Base-by-base conservation (phyloP, 495 filamentous ascomycete genomes). In the Podospora pseudocomata region DNA sequence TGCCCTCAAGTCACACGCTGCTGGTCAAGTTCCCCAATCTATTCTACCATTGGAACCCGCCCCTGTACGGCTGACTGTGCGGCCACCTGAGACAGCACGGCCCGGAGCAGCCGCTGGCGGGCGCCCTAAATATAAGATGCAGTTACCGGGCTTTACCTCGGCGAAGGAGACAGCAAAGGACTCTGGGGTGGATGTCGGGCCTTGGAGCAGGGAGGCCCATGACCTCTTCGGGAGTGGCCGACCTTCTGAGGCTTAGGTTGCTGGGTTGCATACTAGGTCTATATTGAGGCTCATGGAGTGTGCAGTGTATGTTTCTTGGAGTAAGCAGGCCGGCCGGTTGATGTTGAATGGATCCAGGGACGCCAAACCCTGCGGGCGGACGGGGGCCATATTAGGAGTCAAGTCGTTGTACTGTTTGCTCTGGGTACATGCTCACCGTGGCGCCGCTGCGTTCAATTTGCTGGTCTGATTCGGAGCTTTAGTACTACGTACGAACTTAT, bases 201-300 rank as follows among this genome's bases (percentile, higher is more conserved):
- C 83, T 1, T 86, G 85, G 84, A 86, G 85, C 68, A 79, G 79
- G 61, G 83, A 86, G 66, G 82, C 84, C 9, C 71, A 80, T 67
- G 84, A 86, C 66, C 70, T 86, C 19, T 77, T 86, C 66, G 83
- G 80, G 55, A 77, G 72, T 23, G 79, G 77, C 11, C 78, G 80
- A 11, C 82, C 81, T 32, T 60, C 54, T 34, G 5, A 34, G 65
- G 39, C 39, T 13, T 49, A 49, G 39, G 15, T 49, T 16, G 39
- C 13, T 49, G 39, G 39, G 1, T 3, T 13, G 13, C 13, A 49
- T 11, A 49, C 9, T 49, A 11, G 39, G 39, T 11, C 7, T 4
- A 49, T 11, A 49, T 11, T 49, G 39, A 11, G 39, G 6, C 13
- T 49, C 13, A 0, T 11, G 39, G 39, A 13, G 39, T 11, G 5